Conservation (phyloP, 1,284 basidiomycete species). For the Tylopilus sp. region DNA sequence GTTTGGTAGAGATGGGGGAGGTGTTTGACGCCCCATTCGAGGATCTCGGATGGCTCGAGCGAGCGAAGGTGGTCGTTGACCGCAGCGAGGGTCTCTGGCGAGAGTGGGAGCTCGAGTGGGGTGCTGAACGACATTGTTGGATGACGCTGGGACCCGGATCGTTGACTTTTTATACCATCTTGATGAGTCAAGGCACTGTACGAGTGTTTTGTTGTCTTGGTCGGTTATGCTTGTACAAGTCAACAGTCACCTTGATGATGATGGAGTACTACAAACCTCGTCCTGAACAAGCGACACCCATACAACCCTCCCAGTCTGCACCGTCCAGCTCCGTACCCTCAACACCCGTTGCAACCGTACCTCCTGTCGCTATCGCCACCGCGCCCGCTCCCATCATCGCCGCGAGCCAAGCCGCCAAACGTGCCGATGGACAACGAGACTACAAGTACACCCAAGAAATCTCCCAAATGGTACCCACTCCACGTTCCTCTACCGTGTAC, state of each 20-base stretch:
- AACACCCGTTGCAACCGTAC: conserved; percentile 30
- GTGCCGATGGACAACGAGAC: conserved; percentile 51
- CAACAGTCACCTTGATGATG: neutral
- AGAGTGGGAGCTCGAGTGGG: conserved; percentile 73
- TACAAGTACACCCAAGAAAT: conserved; percentile 83
- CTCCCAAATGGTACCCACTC: conserved; percentile 76
- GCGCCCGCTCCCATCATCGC: conserved; percentile 8
- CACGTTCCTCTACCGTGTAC: neutral
- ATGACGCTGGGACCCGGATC: neutral
- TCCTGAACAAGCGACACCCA: conserved; percentile 34
- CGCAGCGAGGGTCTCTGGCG: conserved; percentile 67
- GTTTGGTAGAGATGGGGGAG: conserved; percentile 90
- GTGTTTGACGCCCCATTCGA: conserved; percentile 85
- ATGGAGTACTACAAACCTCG: conserved; percentile 45
- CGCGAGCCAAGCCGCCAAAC: conserved; percentile 25
- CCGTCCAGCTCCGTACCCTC: conserved; percentile 32
- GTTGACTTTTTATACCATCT: neutral
- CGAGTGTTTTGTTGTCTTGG: neutral
- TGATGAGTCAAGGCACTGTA: too few relatives aligned
- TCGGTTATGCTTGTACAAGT: neutral
- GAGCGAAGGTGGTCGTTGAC: conserved; percentile 82
- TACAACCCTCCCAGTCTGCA: conserved; percentile 31
- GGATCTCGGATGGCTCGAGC: conserved; percentile 82
- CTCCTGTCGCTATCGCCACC: conserved; percentile 18
- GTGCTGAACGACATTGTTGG: conserved; percentile 45